Base-by-base conservation (phyloP, 805 yeast species). In the Starmerella apis region DNA sequence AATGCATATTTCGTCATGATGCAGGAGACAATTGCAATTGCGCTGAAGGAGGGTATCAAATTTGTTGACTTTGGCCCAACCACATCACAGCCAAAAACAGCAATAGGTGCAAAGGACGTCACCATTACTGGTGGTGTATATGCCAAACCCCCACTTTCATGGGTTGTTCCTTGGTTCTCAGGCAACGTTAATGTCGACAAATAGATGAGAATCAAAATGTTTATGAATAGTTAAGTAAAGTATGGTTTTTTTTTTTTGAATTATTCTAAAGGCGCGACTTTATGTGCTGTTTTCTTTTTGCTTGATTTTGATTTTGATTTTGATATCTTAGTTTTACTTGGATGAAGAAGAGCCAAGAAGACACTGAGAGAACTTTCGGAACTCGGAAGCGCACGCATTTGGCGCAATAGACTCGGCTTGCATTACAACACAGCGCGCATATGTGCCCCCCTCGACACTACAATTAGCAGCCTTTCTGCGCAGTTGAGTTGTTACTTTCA, bases 41-140 rank as follows among this genome's bases (percentile, higher is more conserved):
- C 73, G 0, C 53, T 71, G 46, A 59, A 58, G 39, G 71, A 67
- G 48, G 67, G 68, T 9, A 59, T 65, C 23, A 55, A 61, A 28
- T 71, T 71, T 56, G 72, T 71, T 19, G 74, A 71, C 56, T 71
- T 71, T 55, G 75, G 74, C 3, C 75, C 74, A 3, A 71, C 75
- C 9, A 71, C 75, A 2, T 66, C 70, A 8, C 68, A 67, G 51
- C 70, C 74, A 13, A 71, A 71, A 56, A 59, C 64, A 49, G 71
- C 68, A 35, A 70, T 71, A 47, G 74, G 74, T 2, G 59, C 70
- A 41, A 56, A 58, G 36, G 62, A 65, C 31, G 67, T 71, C 11
- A 68, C 69, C 4, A 58, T 71, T 13, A 59, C 61, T 39, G 75
- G 73, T 6, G 71, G 70, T 1, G 59, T 70, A 28, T 61, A 62